These are phyloP conservation scores for Lactarius tabidus DNA, from an alignment of 768 basidiomycete genomes.

Conservation along the genomic window DNA sequence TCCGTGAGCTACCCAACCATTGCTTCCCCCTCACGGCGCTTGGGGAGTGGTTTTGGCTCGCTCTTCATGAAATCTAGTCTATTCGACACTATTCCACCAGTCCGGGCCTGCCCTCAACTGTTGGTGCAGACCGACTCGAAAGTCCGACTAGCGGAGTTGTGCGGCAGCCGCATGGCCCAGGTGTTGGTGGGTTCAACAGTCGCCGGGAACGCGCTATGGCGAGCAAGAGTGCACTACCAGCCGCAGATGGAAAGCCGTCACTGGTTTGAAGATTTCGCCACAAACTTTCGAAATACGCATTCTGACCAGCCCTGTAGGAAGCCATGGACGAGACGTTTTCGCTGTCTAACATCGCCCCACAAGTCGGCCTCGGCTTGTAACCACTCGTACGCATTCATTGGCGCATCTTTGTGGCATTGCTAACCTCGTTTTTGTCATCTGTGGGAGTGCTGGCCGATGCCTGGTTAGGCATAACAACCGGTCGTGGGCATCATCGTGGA, in stretches of 20 bases:
- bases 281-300: not conserved
- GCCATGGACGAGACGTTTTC: constrained; percentile 98
- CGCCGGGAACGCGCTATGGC: too few species aligned
- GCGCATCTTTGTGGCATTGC: too few species aligned
- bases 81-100: constrained; percentile 60
- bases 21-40: constrained; percentile 76
- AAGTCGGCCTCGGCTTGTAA: too few species aligned
- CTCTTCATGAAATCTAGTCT: constrained; percentile 50
- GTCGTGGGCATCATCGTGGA: too few species aligned
- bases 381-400: too few species aligned
- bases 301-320: constrained; percentile 39
- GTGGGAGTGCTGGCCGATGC: too few species aligned
- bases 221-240: too few species aligned
- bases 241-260: constrained; percentile 89
- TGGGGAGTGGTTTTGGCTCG: constrained; percentile 66
- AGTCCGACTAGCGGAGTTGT: constrained; percentile 52
- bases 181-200: too few species aligned
- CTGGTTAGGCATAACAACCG: too few species aligned
- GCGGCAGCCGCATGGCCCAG: too few species aligned
- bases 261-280: constrained; percentile 55
- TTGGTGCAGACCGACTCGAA: constrained; percentile 41
- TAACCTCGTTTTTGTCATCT: too few species aligned
- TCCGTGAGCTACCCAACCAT: constrained; percentile 85
- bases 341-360: constrained; percentile 94
- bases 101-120: constrained; percentile 72